Evolutionary conservation across 352 stramenopile species (phyloP).

Genomic region (Phytophthora pseudosyringae): DNA sequence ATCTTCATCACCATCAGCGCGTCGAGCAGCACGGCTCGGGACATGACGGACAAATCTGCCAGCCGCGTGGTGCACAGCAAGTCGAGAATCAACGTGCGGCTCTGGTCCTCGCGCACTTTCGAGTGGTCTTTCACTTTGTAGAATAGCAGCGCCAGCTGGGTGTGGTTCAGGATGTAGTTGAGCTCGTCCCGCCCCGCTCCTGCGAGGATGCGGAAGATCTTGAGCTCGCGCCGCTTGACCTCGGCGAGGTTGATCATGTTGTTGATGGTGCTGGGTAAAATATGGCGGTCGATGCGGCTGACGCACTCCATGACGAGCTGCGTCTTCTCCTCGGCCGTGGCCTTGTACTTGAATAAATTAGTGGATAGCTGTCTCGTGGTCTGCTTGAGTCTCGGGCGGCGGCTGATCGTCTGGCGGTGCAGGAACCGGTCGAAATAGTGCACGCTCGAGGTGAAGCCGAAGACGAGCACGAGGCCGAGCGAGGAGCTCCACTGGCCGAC

Average conservation of each 20-base stretch:
- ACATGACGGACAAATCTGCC: constrained; percentile 91
- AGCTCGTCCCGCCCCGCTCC: constrained; percentile 95
- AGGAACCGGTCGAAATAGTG: constrained; percentile 86
- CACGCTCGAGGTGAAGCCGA: constrained; percentile 75
- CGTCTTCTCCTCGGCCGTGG: constrained; percentile 81
- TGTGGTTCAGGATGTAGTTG: constrained; percentile 96
- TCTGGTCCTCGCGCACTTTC: constrained; percentile 71
- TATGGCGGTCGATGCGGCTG: constrained; percentile 76
- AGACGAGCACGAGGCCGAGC: constrained; percentile 77
- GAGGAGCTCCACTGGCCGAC: constrained; percentile 75
- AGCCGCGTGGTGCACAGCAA: constrained; percentile 94
- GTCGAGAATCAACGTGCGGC: constrained; percentile 94
- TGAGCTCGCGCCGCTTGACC: constrained; percentile 89
- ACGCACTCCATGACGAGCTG: constrained; percentile 79
- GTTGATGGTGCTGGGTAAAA: constrained; percentile 88
- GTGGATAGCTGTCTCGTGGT: constrained; percentile 48
- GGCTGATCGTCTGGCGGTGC: constrained; percentile 74
- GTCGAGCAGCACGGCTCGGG: constrained; percentile 92
- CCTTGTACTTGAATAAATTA: constrained; percentile 86
- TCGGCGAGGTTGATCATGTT: constrained; percentile 85
- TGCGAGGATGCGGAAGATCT: constrained; percentile 96
- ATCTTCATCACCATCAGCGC: constrained; percentile 98
- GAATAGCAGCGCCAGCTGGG: constrained; percentile 96
- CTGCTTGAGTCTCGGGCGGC: constrained; percentile 57
- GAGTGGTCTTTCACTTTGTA: constrained; percentile 98